Conservation (phyloP, 495 filamentous ascomycete genomes). For the Thozetella sp. region DNA sequence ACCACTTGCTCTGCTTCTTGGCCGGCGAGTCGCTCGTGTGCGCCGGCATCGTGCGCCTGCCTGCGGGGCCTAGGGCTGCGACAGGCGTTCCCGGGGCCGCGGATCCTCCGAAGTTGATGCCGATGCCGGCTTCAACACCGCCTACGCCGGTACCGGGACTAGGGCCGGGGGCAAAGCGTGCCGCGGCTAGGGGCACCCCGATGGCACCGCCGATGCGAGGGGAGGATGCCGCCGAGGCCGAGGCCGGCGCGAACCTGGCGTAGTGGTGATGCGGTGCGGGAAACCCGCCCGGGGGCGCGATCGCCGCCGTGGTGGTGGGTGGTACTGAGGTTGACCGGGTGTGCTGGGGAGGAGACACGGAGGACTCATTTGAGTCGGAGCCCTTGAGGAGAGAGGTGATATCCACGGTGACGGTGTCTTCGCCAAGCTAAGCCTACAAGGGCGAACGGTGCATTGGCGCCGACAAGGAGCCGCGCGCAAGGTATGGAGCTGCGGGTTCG, state of each 20-base stretch:
- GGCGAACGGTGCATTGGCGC: conserved; percentile 20
- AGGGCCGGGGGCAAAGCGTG: conserved; percentile 3
- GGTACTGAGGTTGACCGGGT: conserved; percentile 52
- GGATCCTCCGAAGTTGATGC: conserved; percentile 5
- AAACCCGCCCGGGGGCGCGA: conserved; percentile 20
- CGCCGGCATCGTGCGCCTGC: conserved; percentile 48
- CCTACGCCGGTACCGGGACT: not conserved
- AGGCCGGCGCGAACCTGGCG: conserved; percentile 18
- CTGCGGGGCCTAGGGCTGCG: conserved; percentile 10
- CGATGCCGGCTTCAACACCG: conserved; percentile 8
- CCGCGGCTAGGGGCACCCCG: conserved; percentile 6
- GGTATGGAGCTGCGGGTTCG: conserved; percentile 5
- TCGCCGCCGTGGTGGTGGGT: conserved; percentile 33
- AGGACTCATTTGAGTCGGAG: conserved; percentile 80
- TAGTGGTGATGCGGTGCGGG: conserved; percentile 6
- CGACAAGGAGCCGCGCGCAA: conserved; percentile 8
- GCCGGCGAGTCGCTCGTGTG: conserved; percentile 74
- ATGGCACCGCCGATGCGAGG: conserved; percentile 13
- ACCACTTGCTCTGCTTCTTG: conserved; percentile 98
- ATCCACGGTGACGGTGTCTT: conserved; percentile 78
- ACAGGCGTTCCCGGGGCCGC: conserved; percentile 13
- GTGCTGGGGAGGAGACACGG: conserved; percentile 54
- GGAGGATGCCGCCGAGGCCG: conserved; percentile 20
- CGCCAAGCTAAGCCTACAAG: conserved; percentile 23
- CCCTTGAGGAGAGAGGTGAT: conserved; percentile 80